Evolutionary conservation across 2,329 filamentous ascomycete species (phyloP).

Genomic region (Bertia moriformis): DNA sequence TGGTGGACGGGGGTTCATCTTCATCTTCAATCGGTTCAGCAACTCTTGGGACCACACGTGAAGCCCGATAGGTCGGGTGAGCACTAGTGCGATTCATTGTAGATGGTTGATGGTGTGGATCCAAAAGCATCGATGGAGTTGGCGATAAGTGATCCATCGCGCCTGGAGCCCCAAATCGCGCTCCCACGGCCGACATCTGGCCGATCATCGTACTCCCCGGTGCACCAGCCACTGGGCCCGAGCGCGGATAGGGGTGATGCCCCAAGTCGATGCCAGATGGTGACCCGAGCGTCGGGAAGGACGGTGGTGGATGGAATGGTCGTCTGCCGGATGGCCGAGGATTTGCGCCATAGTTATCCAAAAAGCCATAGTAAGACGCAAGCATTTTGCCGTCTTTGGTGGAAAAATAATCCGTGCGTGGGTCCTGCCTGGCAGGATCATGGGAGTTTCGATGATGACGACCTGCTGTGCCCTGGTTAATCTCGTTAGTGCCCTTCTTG

Average conservation of each 20-base stretch:
- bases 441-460: no score
- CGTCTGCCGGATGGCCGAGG: slow-evolving; percentile 16
- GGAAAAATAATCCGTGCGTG: slow-evolving; percentile 82
- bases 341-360: slow-evolving; percentile 78
- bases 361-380: slow-evolving; percentile 87
- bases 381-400: slow-evolving; percentile 97
- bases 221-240: no score
- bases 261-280: slow-evolving; percentile 40
- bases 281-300: slow-evolving; percentile 58
- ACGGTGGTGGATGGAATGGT: slow-evolving; percentile 58
- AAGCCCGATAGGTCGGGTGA: slow-evolving; percentile 25
- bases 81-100: slow-evolving; percentile 28
- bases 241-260: no score
- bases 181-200: no score
- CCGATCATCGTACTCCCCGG: no score
- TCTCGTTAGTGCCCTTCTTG: slow-evolving; percentile 59
- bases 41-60: slow-evolving; percentile 32
- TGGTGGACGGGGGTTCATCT: slow-evolving; percentile 8
- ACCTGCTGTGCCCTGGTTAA: slow-evolving; percentile 18
- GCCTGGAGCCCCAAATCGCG: no score
- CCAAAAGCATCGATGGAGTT: slow-evolving; percentile 59
- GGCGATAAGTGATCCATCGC: slow-evolving; percentile 44
- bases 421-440: slow-evolving; percentile 31
- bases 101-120: slow-evolving; percentile 61
- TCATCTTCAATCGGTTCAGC: slow-evolving; percentile 39